Conservation (phyloP, 805 yeast species). For the Saccharomycopsis olivae region DNA sequence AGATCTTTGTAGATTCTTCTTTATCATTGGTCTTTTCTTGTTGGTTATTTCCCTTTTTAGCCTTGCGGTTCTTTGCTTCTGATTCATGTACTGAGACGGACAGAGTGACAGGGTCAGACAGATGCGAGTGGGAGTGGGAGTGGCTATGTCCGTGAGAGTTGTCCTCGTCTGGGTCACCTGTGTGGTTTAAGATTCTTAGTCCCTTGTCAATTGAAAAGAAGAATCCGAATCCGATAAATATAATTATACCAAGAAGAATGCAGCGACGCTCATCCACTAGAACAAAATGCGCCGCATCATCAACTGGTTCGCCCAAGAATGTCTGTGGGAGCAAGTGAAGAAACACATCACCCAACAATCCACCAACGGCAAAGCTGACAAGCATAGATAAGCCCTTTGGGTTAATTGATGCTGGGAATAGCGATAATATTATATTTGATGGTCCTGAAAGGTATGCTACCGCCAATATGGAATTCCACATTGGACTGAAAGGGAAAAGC, state of each 20-base stretch:
- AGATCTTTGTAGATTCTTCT: constrained; percentile 25
- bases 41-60: constrained; percentile 20
- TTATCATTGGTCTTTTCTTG: constrained; percentile 20
- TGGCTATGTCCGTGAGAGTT: constrained; percentile 39
- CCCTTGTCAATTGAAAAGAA: constrained; percentile 56
- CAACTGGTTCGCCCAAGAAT: constrained; percentile 42
- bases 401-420: constrained; percentile 46
- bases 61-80: constrained; percentile 19
- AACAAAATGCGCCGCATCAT: constrained; percentile 32
- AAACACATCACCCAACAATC: constrained; percentile 65
- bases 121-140: constrained; percentile 26
- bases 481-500: constrained; percentile 46
- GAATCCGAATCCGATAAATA: constrained; percentile 48
- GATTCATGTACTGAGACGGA: no score
- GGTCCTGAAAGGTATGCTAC: constrained; percentile 55
- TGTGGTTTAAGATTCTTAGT: constrained; percentile 39
- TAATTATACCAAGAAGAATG: constrained; percentile 39
- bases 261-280: constrained; percentile 42
- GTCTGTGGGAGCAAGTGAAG: constrained; percentile 64
- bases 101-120: constrained; percentile 15
- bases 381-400: constrained; percentile 40
- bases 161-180: constrained; percentile 19
- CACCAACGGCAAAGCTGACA: constrained; percentile 69
- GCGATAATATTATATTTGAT: constrained; percentile 45
- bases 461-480: constrained; percentile 52